Evolutionary conservation across 805 yeast species (phyloP).

Genomic region (Candida andamanensis): DNA sequence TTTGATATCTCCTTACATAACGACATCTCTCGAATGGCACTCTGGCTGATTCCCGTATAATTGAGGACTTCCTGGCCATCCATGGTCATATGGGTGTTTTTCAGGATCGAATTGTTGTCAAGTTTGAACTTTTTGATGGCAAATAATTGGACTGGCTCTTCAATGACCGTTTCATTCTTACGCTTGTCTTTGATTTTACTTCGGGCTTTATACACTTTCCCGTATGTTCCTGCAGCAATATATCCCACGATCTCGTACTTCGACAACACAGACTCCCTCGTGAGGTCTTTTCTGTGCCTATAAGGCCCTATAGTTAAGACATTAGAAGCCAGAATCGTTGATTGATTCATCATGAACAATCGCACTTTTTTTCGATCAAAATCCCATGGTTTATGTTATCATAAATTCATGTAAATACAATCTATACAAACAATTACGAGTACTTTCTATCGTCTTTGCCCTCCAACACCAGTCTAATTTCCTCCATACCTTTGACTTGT

Average conservation of each 20-base stretch:
- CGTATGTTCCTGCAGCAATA: slow-evolving; percentile 98
- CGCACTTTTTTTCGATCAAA: too few species aligned
- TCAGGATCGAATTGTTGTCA: slow-evolving; percentile 44
- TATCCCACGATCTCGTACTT: slow-evolving; percentile 88
- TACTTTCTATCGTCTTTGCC: slow-evolving; percentile 78
- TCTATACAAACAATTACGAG: too few species aligned
- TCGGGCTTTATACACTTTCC: slow-evolving; percentile 84
- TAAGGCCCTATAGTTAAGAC: slow-evolving; percentile 40
- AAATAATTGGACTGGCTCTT: slow-evolving; percentile 30
- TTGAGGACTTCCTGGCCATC: slow-evolving; percentile 77
- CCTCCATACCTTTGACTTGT: slow-evolving; percentile 73
- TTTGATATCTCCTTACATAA: slow-evolving; percentile 83
- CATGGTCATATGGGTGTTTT: slow-evolving; percentile 39
- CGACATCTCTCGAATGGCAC: slow-evolving; percentile 95
- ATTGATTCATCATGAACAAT: slow-evolving; percentile 26
- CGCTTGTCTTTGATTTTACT: slow-evolving; percentile 32
- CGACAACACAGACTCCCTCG: slow-evolving; percentile 69
- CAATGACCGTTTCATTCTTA: slow-evolving; percentile 10
- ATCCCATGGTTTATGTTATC: too few species aligned
- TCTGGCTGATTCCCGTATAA: slow-evolving; percentile 92
- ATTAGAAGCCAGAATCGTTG: slow-evolving; percentile 36
- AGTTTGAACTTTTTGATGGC: slow-evolving; percentile 96
- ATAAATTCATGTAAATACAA: too few species aligned
- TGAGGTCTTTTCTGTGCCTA: slow-evolving; percentile 51
- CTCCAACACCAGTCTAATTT: slow-evolving; percentile 73